Conservation (phyloP, 768 basidiomycete species). For the Dacryopinax primogenitus region DNA sequence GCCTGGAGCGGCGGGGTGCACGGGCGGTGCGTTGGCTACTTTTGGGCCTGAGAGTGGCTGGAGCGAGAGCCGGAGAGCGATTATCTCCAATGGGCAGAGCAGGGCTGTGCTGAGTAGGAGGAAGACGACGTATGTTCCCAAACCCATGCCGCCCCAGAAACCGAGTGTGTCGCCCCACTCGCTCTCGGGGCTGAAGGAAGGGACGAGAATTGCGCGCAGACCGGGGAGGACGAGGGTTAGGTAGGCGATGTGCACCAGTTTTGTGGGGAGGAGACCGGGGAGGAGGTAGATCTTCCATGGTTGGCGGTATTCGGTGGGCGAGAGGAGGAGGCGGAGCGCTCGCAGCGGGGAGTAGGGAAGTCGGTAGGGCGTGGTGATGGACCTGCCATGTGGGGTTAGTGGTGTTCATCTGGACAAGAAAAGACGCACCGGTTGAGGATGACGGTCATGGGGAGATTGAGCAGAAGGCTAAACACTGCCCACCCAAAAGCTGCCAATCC, state of each 20-base stretch:
- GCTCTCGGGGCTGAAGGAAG: constrained; percentile 35
- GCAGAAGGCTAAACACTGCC: constrained; percentile 49
- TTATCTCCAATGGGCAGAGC: constrained; percentile 68
- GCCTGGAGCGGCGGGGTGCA: constrained; percentile 53
- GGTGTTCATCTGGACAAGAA: constrained; percentile 10
- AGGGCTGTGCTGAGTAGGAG: constrained; percentile 44
- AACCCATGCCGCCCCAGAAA: constrained; percentile 39
- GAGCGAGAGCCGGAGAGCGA: constrained; percentile 62
- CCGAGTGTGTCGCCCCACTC: too few relatives aligned
- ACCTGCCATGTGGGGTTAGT: constrained; percentile 31
- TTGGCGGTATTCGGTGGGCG: constrained; percentile 62
- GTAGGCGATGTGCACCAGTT: constrained; percentile 36
- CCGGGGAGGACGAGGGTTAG: constrained; percentile 34
- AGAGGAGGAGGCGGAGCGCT: constrained; percentile 58
- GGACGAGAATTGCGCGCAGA: constrained; percentile 43
- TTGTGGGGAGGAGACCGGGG: constrained; percentile 44
- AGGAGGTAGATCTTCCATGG: constrained; percentile 76
- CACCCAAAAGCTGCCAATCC: constrained; percentile 51
- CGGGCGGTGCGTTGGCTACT: constrained; percentile 55
- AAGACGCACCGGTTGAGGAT: constrained; percentile 57
- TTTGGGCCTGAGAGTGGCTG: constrained; percentile 45
- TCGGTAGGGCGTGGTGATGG: constrained; percentile 72
- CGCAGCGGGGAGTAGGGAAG: constrained; percentile 49
- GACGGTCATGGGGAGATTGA: constrained; percentile 56
- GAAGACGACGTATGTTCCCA: constrained; percentile 23